Evolutionary conservation across 1,284 basidiomycete genomes (phyloP), one percentile per base, ranked within the genome.

Genomic region (Cystobasidium pallidum): DNA sequence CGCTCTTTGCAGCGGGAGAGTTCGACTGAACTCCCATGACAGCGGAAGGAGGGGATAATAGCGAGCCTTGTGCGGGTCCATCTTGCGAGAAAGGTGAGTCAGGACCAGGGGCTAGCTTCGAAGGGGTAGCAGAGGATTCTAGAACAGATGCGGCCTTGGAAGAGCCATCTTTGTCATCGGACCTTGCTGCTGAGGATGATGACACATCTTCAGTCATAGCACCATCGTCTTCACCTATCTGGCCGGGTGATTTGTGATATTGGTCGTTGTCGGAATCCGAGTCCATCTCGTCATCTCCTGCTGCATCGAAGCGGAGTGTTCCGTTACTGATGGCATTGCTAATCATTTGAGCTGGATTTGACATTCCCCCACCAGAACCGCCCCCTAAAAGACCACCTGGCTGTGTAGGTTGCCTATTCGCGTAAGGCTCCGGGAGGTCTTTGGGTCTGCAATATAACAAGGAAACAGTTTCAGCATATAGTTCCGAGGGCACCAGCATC

Each of bases 1-100:
- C 41, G 39, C 58, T 61, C 84, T 58, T 84, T 84, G 47, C 86
- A 86, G 2, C 86, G 85, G 49, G 66, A n/a, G 66, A 74, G 26
- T 36, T 63, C 21, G 51, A 68, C 43, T 64, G 66, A 52, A 70
- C 73, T 49, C 61, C 59, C 32, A 63, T 28, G 10, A 71, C 68
- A 10, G 68, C 68, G 10, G 68, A 71, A 58, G 68, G 68, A 15
- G 68, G 68, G 6, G 68, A 71, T 10, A 71, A 36, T 7, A 64
- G 36, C 26, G 30, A 54, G 21, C 36, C 65, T 26, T 55, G 26
- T 17, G 66, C 10, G 45, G 52, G 41, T n/a, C 13, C 45, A 21
- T 62, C 13, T 43, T 70, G 57, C 1, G 58, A 59, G n/a, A 58
- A 49, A 24, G 67, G 41, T 32, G 55, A 45, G 3, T 55, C 64